Conservation (phyloP, 2,329 filamentous ascomycete species). For the Aspergillus sp. region DNA sequence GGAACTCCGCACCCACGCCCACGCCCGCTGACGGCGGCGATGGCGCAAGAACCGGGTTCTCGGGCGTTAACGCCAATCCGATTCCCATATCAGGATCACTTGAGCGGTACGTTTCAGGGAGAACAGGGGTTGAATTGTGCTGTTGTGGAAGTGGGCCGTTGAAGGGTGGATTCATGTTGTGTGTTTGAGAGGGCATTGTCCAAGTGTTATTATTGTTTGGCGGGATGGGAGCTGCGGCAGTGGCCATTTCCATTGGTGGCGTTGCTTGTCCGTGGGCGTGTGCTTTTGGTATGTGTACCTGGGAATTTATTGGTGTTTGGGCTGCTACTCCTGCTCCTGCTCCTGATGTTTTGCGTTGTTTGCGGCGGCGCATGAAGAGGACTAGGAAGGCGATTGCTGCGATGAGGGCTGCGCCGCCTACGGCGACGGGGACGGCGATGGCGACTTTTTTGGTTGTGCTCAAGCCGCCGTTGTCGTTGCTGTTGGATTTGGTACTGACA, state of each 20-base stretch:
- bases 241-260: neutral
- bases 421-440: conserved; percentile 27
- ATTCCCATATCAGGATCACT: neutral
- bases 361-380: conserved; percentile 20
- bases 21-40: neutral
- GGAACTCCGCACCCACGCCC: neutral
- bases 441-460: conserved; percentile 21
- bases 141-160: too few species aligned
- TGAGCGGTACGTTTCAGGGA: too few species aligned
- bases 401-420: conserved; percentile 20
- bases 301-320: neutral
- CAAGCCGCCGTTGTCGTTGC: conserved; percentile 1
- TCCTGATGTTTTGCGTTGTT: conserved; percentile 5
- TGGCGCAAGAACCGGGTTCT: neutral
- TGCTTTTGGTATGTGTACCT: too few species aligned
- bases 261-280: neutral
- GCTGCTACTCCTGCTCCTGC: neutral
- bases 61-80: neutral
- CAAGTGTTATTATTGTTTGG: too few species aligned
- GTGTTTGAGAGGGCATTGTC: too few species aligned
- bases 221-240: neutral
- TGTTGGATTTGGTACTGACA: neutral
- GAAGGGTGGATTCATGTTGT: too few species aligned
- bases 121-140: too few species aligned
- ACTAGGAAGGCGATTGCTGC: conserved; percentile 9